A percentile compares a stretch with the other conserved stretches of the same genome.
Evolutionary conservation across 306 rosid species (phyloP).

Genomic region (Senna tora): DNA sequence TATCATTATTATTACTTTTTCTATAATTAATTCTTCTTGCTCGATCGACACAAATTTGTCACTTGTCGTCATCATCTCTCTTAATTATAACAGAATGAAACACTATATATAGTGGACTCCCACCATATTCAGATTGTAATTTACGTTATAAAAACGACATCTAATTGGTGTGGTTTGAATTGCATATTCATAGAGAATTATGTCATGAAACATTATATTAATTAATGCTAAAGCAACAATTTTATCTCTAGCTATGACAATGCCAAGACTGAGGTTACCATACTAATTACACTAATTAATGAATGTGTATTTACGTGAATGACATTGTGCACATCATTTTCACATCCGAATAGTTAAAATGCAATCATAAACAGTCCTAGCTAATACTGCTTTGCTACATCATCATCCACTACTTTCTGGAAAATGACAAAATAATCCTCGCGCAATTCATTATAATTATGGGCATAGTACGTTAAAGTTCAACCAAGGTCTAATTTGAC

Average conservation of each 20-base stretch:
- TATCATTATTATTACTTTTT: too few species aligned
- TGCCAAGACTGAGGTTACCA: too few species aligned
- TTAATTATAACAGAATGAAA: neutral
- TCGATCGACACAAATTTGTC: neutral
- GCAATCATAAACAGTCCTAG: slow-evolving; percentile 5
- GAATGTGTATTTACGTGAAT: neutral
- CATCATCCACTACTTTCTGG: neutral
- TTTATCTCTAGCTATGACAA: neutral
- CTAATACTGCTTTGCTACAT: neutral
- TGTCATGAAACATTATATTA: neutral
- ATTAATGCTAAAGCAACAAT: neutral
- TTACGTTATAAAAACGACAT: neutral
- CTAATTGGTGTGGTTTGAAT: neutral
- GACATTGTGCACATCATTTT: slow-evolving; percentile 33
- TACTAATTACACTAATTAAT: neutral
- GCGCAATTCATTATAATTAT: slow-evolving; percentile 8
- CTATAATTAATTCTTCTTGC: neutral
- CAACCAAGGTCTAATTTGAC: neutral
- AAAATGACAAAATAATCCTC: slow-evolving; percentile 44
- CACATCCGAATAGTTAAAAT: neutral
- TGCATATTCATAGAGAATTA: too few species aligned
- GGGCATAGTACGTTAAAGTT: slow-evolving; percentile 6
- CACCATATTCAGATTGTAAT: neutral
- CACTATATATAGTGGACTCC: neutral
- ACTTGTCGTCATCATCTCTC: neutral